These are phyloP conservation scores for Mrakiaceae sp. DNA, from an alignment of 1,284 basidiomycete genomes.

Conservation along the genomic window DNA sequence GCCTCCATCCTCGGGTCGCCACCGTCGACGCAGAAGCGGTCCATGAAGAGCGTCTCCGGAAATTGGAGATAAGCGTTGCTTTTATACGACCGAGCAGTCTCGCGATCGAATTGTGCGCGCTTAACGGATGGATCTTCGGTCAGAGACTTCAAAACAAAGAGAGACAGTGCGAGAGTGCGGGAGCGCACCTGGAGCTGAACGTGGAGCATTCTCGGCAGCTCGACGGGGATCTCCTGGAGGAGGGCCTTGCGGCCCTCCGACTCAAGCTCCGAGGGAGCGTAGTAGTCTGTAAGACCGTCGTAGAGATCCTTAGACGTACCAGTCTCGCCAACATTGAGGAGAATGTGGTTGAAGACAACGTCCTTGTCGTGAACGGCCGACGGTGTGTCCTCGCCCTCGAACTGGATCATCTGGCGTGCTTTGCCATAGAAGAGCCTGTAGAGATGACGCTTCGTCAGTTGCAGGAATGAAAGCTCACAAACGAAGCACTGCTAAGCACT, in stretches of 20 bases:
- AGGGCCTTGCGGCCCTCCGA: conserved; percentile 73
- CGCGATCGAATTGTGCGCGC: conserved; percentile 93
- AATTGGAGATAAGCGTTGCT: conserved; percentile 92
- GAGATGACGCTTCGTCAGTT: neutral
- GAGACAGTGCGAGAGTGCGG: neutral
- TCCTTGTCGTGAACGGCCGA: conserved; percentile 42
- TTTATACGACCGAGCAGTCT: conserved; percentile 79
- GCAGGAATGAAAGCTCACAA: neutral
- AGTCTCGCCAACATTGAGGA: conserved; percentile 76
- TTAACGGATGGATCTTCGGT: conserved; percentile 28
- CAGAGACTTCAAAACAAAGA: neutral
- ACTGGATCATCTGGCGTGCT: conserved; percentile 60
- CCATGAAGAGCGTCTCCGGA: conserved; percentile 74
- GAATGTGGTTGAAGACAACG: conserved; percentile 84
- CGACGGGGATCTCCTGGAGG: conserved; percentile 78
- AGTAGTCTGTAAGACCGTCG: conserved; percentile 85
- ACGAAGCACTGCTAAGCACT: conserved; percentile 39
- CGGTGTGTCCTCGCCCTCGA: conserved; percentile 24
- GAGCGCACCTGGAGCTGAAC: conserved; percentile 76
- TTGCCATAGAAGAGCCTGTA: conserved; percentile 77
- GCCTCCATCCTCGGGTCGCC: conserved; percentile 56
- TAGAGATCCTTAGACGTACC: conserved; percentile 60
- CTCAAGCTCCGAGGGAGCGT: conserved; percentile 73
- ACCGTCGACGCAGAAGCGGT: conserved; percentile 75
- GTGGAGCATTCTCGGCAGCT: conserved; percentile 81